A percentile compares a stretch with the other conserved stretches of the same genome.
These are phyloP conservation scores for Rhynchosporium secalis DNA, from an alignment of 2,329 filamentous ascomycete genomes.

Conservation along the genomic window DNA sequence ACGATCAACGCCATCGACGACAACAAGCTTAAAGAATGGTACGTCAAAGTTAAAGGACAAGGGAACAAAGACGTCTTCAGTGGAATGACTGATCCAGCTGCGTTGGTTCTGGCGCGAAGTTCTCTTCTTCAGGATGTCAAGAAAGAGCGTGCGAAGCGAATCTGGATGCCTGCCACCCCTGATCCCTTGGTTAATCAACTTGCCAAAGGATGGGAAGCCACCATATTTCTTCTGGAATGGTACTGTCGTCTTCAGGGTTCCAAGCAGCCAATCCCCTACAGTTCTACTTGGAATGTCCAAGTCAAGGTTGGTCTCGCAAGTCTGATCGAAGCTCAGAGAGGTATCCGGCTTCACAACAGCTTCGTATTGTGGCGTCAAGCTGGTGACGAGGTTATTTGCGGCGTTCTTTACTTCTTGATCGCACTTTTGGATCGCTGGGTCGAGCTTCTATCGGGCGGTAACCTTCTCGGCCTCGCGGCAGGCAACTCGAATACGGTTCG, in stretches of 20 bases:
- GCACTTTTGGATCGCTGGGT: constrained; percentile 14
- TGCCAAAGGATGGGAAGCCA: constrained; percentile 14
- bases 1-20: constrained; percentile 16
- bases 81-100: constrained; percentile 15
- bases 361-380: constrained; percentile 15
- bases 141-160: neutral
- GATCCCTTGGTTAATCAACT: constrained; percentile 6
- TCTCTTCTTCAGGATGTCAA: constrained; percentile 12
- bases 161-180: constrained; percentile 4
- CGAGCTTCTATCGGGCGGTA: constrained; percentile 9
- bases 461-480: neutral
- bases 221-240: constrained; percentile 15
- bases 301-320: constrained; percentile 15
- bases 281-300: constrained; percentile 17
- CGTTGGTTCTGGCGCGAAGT: constrained; percentile 9
- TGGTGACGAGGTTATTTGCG: constrained; percentile 15
- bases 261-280: constrained; percentile 13
- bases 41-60: constrained; percentile 12
- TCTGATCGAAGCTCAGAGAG: constrained; percentile 15
- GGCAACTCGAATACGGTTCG: neutral
- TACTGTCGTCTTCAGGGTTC: constrained; percentile 14
- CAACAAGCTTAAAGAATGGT: constrained; percentile 12
- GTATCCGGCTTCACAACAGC: constrained; percentile 13
- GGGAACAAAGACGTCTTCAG: constrained; percentile 8
- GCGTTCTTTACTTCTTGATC: constrained; percentile 13